These are phyloP conservation scores for Plicaturopsis crispa DNA, from an alignment of 768 basidiomycete species.

Conservation along the genomic window DNA sequence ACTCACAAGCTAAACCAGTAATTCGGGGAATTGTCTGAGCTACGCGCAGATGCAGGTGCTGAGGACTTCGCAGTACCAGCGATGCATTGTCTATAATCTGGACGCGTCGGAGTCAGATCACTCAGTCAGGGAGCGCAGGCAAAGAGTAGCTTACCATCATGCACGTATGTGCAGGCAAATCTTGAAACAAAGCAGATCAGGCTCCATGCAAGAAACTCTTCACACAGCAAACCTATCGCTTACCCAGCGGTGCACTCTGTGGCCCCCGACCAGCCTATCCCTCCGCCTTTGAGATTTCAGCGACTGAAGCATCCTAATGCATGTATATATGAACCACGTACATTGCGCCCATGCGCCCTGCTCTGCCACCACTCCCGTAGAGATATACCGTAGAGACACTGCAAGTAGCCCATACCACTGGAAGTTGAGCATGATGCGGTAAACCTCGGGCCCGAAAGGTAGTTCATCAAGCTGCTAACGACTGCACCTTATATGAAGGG, in stretches of 20 bases:
- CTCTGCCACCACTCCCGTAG: too few relatives aligned
- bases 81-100: conserved; percentile 35
- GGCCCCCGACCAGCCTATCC: conserved; percentile 30
- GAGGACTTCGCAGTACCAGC: conserved; percentile 14
- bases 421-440: too few relatives aligned
- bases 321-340: too few relatives aligned
- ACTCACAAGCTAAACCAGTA: conserved; percentile 56
- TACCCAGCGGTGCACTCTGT: conserved; percentile 35
- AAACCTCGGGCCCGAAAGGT: too few relatives aligned
- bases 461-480: too few relatives aligned
- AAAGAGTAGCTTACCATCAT: conserved; percentile 24
- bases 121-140: not conserved
- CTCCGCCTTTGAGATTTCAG: too few relatives aligned
- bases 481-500: too few relatives aligned
- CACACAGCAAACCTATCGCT: too few relatives aligned
- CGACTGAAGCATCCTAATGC: too few relatives aligned
- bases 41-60: conserved; percentile 9
- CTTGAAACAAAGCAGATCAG: conserved; percentile 5
- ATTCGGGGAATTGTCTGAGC: conserved; percentile 9
- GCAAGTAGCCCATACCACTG: too few relatives aligned
- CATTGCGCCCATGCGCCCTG: too few relatives aligned
- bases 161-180: conserved; percentile 15
- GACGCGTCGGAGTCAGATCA: not conserved
- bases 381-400: too few relatives aligned
- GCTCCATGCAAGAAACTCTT: not conserved